Evolutionary conservation across 2,329 filamentous ascomycete genomes (phyloP), one percentile per base, ranked within the genome.

Genomic region (Colletotrichum spaethianum): DNA sequence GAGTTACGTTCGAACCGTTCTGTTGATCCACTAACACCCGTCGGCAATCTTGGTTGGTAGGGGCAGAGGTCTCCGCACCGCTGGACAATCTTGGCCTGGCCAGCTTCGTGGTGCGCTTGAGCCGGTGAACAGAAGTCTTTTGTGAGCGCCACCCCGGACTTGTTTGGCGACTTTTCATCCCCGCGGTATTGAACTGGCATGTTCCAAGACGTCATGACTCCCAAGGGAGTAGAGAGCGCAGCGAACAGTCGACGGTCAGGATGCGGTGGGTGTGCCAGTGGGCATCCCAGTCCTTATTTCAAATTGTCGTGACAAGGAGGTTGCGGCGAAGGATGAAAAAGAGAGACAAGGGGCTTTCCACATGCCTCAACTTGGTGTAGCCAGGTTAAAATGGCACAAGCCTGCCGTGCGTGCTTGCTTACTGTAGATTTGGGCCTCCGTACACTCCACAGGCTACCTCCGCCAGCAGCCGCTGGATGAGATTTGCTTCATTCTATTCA

Each of bases 161-260:
- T 23, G 26, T 23, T n/a, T 3, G 14, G 14, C 16, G 38, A 40
- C 8, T 18, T 38, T n/a, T 40, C 16, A 36, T 12, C 14, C 42
- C 8, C 11, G 46, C 42, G 14, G 20, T 8, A 31, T 31, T 3
- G 20, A 42, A 28, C 64, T 53, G 57, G 57, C 20, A 63, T 59
- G 42, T 36, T 68, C 42, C 18, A 42, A 36, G n/a, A 71, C 64
- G 69, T 68, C 64, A 72, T 72, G 69, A 68, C 69, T 72, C 11
- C 42, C 11, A 62, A 46, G 57, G 56, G 56, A 28, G 59, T 38
- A 44, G n/a, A 31, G 28, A 44, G 26, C 33, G 33, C 18, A 50
- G 42, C 31, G 44, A 33, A 38, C 67, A 66, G 31, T 42, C 28
- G 16, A 18, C 1, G 26, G 23, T 28, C 16, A 44, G 4, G 11